Conservation (phyloP, 257 asterid genomes). For the Capsicum baccatum region DNA sequence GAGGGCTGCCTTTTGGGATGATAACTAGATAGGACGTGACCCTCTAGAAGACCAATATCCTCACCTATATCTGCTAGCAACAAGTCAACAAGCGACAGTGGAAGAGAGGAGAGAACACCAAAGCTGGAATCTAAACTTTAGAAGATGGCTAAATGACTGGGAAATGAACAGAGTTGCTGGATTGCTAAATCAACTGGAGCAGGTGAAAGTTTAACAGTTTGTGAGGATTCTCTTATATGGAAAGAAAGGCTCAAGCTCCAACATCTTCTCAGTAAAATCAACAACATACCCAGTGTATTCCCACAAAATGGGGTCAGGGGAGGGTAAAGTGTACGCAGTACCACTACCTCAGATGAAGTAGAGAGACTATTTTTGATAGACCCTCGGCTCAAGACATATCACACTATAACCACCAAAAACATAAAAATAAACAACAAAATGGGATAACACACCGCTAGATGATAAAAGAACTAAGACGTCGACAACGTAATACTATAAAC, state of each 20-base stretch:
- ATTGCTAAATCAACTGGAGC: background rate
- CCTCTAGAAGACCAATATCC: conserved; percentile 1
- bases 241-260: background rate
- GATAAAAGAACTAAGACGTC: no score
- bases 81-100: background rate
- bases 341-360: no score
- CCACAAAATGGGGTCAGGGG: no score
- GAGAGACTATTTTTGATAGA: no score
- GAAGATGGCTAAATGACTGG: background rate
- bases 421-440: no score
- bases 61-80: background rate
- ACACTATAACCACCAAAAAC: no score
- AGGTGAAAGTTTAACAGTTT: background rate
- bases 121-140: background rate
- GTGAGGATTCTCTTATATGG: background rate
- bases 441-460: no score
- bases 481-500: no score
- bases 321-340: no score
- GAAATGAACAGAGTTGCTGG: background rate
- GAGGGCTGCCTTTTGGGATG: background rate
- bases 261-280: background rate
- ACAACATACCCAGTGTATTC: no score
- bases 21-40: background rate
- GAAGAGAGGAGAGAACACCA: background rate
- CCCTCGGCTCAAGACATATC: no score